Evolutionary conservation across 176 grass and related monocot species (phyloP).

Genomic region (Avena sativa): DNA sequence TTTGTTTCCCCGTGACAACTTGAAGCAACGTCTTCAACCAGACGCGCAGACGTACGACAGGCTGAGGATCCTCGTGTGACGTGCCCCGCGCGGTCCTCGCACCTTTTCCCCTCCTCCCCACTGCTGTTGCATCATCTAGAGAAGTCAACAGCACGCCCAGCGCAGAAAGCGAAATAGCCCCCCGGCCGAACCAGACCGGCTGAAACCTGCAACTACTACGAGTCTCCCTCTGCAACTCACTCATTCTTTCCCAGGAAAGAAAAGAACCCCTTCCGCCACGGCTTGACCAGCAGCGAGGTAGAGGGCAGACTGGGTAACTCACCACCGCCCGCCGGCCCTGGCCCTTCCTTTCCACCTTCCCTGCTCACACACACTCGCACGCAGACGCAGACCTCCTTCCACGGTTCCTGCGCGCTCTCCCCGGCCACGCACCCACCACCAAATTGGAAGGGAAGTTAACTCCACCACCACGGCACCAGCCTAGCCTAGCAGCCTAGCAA

Average conservation of each 20-base stretch:
- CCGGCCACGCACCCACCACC: background rate
- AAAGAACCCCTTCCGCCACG: too few species aligned
- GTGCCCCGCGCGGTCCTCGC: background rate
- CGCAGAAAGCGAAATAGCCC: too few species aligned
- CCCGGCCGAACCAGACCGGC: too few species aligned
- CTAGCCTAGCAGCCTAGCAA: background rate
- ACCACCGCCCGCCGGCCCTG: too few species aligned
- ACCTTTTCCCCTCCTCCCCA: background rate
- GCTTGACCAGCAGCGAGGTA: too few species aligned
- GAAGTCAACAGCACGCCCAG: too few species aligned
- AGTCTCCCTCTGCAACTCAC: too few species aligned
- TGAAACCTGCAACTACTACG: too few species aligned
- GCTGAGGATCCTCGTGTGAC: background rate
- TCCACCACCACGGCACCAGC: background rate
- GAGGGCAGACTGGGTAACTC: too few species aligned
- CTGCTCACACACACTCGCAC: background rate
- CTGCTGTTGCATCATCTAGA: background rate
- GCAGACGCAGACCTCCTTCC: background rate
- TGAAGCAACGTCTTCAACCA: slow-evolving; percentile 7
- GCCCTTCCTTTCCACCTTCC: background rate
- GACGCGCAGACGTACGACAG: too few species aligned
- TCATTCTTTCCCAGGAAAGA: too few species aligned
- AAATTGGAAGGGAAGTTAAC: slow-evolving; percentile 43
- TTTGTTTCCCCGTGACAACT: too few species aligned
- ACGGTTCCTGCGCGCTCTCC: background rate